Conservation (phyloP, 2,329 filamentous ascomycete genomes). For the Calonectria multiphialidica region DNA sequence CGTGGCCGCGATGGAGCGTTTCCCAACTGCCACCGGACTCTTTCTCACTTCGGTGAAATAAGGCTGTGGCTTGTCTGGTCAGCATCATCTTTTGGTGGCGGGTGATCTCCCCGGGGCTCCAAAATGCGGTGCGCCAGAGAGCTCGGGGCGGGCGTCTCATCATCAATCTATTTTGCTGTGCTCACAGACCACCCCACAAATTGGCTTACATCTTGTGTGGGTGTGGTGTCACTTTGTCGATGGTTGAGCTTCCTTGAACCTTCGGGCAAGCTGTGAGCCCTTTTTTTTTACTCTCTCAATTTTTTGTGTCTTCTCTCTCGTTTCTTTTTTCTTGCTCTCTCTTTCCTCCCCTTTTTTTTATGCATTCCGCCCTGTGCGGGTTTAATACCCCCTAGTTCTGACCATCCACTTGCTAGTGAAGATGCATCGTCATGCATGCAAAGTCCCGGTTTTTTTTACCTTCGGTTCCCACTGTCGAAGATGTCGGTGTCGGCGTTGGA, state of each 20-base stretch:
- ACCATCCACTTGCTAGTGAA: neutral
- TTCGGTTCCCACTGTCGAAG: neutral
- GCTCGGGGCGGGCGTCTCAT: constrained; percentile 5
- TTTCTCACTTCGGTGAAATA: neutral
- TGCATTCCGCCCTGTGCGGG: neutral
- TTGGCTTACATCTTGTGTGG: neutral
- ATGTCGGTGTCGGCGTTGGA: neutral
- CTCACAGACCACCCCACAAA: neutral
- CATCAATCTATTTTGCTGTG: neutral
- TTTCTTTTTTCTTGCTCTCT: neutral
- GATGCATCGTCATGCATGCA: constrained; percentile 7
- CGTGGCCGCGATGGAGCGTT: neutral
- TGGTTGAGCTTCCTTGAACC: neutral
- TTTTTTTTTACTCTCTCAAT: neutral
- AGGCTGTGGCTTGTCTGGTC: neutral
- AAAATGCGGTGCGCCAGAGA: neutral
- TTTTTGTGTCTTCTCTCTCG: neutral
- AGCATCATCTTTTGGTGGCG: neutral
- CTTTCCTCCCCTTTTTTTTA: neutral
- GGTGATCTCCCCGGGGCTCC: neutral
- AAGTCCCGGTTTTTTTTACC: neutral
- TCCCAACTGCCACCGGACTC: constrained; percentile 4
- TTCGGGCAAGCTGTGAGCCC: neutral
- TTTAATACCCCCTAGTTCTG: neutral
- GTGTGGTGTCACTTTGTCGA: neutral